phyloP scores from a whole-genome alignment of 768 basidiomycete species.

The Boletus tomentosulus region DNA sequence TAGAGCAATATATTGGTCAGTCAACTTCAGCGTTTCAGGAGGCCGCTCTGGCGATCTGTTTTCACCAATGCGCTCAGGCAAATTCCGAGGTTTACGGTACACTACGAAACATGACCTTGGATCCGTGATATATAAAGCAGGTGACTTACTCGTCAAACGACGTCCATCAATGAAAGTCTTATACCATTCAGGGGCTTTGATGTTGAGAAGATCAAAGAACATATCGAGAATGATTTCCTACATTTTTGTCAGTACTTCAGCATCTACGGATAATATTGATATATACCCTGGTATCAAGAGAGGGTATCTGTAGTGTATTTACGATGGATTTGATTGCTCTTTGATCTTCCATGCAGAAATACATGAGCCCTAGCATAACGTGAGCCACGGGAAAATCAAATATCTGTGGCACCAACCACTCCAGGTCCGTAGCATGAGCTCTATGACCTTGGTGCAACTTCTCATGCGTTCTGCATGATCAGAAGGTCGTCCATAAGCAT shows the following conservation, averaged over 20 bases:
- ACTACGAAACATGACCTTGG: constrained; percentile 37
- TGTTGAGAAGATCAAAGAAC: constrained; percentile 90
- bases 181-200: constrained; percentile 91
- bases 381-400: constrained; percentile 5
- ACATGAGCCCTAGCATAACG: constrained; percentile 69
- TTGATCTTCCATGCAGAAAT: constrained; percentile 88
- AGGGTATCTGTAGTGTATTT: constrained; percentile 84
- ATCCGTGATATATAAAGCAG: background rate
- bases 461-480: constrained; percentile 79
- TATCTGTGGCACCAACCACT: constrained; percentile 57
- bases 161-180: constrained; percentile 88
- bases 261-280: background rate
- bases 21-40: constrained; percentile 65
- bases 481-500: constrained; percentile 81
- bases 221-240: constrained; percentile 93
- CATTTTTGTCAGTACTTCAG: constrained; percentile 12
- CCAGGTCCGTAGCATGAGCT: constrained; percentile 87
- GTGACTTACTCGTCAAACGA: constrained; percentile 73
- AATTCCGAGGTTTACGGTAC: constrained; percentile 56
- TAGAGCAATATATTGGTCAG: constrained; percentile 90
- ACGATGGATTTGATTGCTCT: constrained; percentile 81
- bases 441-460: constrained; percentile 71
- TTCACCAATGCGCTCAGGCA: constrained; percentile 25
- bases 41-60: constrained; percentile 44
- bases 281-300: constrained; percentile 73